Evolutionary conservation across 2,329 filamentous ascomycete species (phyloP), one percentile per base, ranked within the genome.

Genomic region (Pseudomassariella vexata): DNA sequence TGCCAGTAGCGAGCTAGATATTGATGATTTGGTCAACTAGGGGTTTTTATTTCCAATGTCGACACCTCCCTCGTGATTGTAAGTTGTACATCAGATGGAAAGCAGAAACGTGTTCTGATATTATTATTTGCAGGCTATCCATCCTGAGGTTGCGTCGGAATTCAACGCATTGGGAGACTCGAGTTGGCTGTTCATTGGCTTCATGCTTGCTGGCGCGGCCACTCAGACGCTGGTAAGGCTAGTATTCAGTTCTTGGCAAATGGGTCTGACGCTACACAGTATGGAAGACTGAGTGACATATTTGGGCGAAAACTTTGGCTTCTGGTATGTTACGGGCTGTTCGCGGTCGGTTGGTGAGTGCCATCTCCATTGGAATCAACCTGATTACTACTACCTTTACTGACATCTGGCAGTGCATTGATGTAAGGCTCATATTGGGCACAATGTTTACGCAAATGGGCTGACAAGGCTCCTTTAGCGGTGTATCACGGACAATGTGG

Each of bases 31-130:
- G 5, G 16, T 18, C n/a, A 22, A 18, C 9, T 31, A 53, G 50
- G 49, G 6, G 74, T 81, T 10, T 84, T 86, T 42, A 71, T 83
- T 9, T 70, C 73, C 6, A 78, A 79, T 34, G 70, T 73, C 11
- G 82, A 87, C 46, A 57, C 62, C 0, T 79, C 76, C 2, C 59
- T 86, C 0, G 68, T 86, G 0, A 58, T 86, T n/a, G n/a, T n/a
- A n/a, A n/a, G n/a, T n/a, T n/a, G n/a, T n/a, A n/a, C n/a, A n/a
- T n/a, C n/a, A n/a, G n/a, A n/a, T n/a, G n/a, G n/a, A n/a, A n/a
- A n/a, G n/a, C n/a, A n/a, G n/a, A n/a, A n/a, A n/a, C n/a, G n/a
- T n/a, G n/a, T n/a, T n/a, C n/a, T n/a, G n/a, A n/a, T n/a, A n/a
- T n/a, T n/a, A n/a, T n/a, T n/a, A n/a, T n/a, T n/a, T n/a, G n/a